phyloP scores from a whole-genome alignment of 257 asterid species.

The Hygrophila difformis region DNA sequence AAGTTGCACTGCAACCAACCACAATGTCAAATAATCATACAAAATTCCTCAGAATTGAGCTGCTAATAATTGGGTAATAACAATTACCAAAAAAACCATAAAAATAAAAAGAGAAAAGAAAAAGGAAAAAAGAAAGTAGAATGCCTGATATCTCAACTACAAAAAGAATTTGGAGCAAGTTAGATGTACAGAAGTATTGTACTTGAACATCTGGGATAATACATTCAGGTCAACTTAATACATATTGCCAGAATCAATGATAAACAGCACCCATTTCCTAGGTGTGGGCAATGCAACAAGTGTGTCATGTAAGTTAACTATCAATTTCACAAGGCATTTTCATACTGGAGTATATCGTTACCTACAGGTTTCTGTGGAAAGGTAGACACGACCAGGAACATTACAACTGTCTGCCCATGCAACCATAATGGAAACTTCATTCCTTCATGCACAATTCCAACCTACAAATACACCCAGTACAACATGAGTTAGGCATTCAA shows the following conservation, averaged over 20 bases:
- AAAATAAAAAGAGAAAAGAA: background rate
- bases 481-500: slow-evolving; percentile 6
- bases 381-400: slow-evolving; percentile 68
- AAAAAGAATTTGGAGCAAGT: no score
- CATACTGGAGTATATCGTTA: slow-evolving; percentile 27
- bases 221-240: background rate
- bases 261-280: no score
- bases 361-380: slow-evolving; percentile 88
- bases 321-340: slow-evolving; percentile 10
- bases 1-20: slow-evolving; percentile 69
- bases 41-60: background rate
- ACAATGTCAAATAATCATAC: slow-evolving; percentile 20
- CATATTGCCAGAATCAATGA: no score
- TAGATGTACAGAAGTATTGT: no score
- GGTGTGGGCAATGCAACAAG: slow-evolving; percentile 4
- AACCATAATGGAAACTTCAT: slow-evolving; percentile 93
- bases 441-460: slow-evolving; percentile 82
- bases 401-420: slow-evolving; percentile 72
- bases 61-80: background rate
- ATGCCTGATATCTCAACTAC: no score
- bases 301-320: background rate
- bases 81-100: background rate
- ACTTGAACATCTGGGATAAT: background rate
- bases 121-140: no score
- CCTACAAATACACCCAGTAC: slow-evolving; percentile 50